A percentile compares a stretch with the other conserved stretches of the same genome.
phyloP scores from a whole-genome alignment of 768 basidiomycete species.

The Tulasnella sp. region DNA sequence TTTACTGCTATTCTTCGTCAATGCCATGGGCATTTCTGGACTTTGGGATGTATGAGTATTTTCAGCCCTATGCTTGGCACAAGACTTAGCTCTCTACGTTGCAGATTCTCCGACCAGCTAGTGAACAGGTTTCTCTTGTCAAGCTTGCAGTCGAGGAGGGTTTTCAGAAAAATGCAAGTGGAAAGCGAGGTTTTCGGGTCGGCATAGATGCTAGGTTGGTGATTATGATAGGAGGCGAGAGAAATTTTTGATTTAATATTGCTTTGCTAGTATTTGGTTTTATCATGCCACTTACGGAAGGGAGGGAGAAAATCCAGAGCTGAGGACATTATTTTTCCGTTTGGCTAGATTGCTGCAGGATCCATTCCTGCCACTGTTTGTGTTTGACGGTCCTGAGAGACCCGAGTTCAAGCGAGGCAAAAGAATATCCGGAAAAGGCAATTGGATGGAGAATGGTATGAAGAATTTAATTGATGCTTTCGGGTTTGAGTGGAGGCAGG shows the following conservation, averaged over 20 bases:
- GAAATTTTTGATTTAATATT: background rate
- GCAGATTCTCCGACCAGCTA: slow-evolving; percentile 56
- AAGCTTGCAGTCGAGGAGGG: slow-evolving; percentile 64
- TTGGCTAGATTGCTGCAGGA: slow-evolving; percentile 57
- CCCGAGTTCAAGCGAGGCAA: slow-evolving; percentile 61
- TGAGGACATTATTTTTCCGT: slow-evolving; percentile 74
- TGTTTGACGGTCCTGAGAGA: slow-evolving; percentile 81
- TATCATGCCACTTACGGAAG: slow-evolving; percentile 27
- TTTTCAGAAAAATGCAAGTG: slow-evolving; percentile 50
- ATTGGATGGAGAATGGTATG: slow-evolving; percentile 24
- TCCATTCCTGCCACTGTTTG: slow-evolving; percentile 78
- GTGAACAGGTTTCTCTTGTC: slow-evolving; percentile 57
- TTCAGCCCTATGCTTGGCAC: background rate
- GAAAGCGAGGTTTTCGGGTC: slow-evolving; percentile 59
- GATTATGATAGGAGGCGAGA: background rate
- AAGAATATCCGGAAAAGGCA: slow-evolving; percentile 22
- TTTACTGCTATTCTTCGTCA: no score
- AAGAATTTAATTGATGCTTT: slow-evolving; percentile 32
- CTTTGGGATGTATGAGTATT: slow-evolving; percentile 29
- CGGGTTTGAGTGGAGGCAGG: slow-evolving; percentile 36
- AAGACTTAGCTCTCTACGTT: background rate
- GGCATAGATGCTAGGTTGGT: slow-evolving; percentile 61
- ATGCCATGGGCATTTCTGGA: slow-evolving; percentile 28
- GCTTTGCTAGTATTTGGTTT: slow-evolving; percentile 26
- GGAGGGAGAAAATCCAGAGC: slow-evolving; percentile 69